Evolutionary conservation across 2,329 filamentous ascomycete genomes (phyloP).

Genomic region (Penicillium brasilianum): DNA sequence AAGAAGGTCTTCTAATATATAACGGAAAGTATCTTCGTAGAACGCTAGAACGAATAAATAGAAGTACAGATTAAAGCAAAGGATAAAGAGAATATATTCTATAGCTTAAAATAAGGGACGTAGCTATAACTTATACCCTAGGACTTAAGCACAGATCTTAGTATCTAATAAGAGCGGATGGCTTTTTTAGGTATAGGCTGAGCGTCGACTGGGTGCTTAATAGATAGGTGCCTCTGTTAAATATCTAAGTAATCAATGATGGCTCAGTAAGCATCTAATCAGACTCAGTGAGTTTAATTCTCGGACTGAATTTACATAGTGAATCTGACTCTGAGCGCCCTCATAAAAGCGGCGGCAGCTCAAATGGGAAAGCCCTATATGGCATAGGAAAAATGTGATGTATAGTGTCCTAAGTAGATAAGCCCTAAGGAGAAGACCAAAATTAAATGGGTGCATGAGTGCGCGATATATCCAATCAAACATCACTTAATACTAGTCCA

Average conservation of each 20-base stretch:
- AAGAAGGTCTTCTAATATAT: slow-evolving; percentile 21
- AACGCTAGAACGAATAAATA: neutral
- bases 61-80: neutral
- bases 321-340: no score
- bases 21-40: slow-evolving; percentile 1
- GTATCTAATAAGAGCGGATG: neutral
- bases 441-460: neutral
- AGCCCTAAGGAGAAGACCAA: neutral
- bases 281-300: no score
- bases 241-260: no score
- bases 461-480: neutral
- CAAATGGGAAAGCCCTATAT: no score
- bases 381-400: no score
- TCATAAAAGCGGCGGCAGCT: no score
- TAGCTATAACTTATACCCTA: neutral
- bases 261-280: no score
- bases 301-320: no score
- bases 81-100: neutral
- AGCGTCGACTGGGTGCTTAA: slow-evolving; percentile 19
- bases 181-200: slow-evolving; percentile 16
- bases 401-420: no score
- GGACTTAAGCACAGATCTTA: neutral
- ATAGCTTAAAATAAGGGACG: neutral
- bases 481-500: neutral
- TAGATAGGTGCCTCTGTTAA: slow-evolving; percentile 23